Evolutionary conservation across 345 rosid species (phyloP), one percentile per base, ranked within the genome.

Genomic region (Psidium guajava): DNA sequence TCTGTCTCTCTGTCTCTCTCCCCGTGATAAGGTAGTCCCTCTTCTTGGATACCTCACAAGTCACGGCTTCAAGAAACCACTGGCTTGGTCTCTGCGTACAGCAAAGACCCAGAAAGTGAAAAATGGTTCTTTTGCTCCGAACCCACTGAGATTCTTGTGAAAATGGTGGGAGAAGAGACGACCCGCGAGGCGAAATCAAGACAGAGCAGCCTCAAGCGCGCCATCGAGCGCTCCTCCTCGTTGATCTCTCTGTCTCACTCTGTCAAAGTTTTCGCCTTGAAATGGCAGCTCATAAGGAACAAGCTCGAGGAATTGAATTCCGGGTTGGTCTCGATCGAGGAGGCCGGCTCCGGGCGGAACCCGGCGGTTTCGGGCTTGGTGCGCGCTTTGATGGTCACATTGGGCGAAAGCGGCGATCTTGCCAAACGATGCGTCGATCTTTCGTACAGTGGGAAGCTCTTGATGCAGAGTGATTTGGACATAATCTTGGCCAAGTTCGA

Each of bases 401-500:
- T 90, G 27, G 87, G 84, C 40, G 93, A 92, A 77, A 92, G 95
- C 83, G 86, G 83, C 87, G 96, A 91, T 89, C 96, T 95, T 83
- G 98, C 95, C 18, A 88, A 93, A 54, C 88, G 93, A 25, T 97
- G 99, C 82, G 89, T 93, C 83, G 94, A 95, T 91, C 91, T 93
- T 83, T 91, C 96, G 5, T 95, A 90, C 91, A 91, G 93, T 82
- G 99, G 99, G 27, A 95, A 95, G 95, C 97, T 97, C 21, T 87
- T 95, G 92, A 97, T 97, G 99, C 98, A 97, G 91, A 95, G 98
- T 82, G 97, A 95, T 90, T 90, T 97, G 84, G 98, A 97, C 86
- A 90, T 93, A 6, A 83, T 95, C 81, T 90, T 92, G 1, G 87
- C 93, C 1, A 97, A 89, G 84, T 90, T 96, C 64, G 98, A 94